Evolutionary conservation across 2,329 filamentous ascomycete genomes (phyloP).

Genomic region (Ceratocystis smalleyi): DNA sequence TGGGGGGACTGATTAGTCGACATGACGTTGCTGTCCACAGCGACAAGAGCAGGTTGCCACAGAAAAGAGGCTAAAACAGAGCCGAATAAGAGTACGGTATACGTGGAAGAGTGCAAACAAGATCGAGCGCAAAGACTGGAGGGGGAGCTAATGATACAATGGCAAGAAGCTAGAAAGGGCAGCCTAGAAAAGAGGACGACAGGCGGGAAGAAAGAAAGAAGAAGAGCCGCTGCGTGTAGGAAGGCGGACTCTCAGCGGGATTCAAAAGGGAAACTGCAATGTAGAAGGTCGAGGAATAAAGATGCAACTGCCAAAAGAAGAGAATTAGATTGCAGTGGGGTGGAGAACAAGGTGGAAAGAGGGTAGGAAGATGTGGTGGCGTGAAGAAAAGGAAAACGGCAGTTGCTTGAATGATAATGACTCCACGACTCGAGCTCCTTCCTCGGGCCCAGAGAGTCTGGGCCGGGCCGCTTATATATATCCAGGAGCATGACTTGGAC

Average conservation of each 20-base stretch:
- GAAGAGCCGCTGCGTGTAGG: background rate
- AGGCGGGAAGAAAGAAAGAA: background rate
- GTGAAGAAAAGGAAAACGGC: background rate
- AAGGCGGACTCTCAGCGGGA: background rate
- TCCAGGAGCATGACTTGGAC: background rate
- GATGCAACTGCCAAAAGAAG: background rate
- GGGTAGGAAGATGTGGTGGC: background rate
- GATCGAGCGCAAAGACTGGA: too few relatives aligned
- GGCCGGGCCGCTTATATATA: background rate
- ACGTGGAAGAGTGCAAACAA: background rate
- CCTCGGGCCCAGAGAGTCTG: background rate
- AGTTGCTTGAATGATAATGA: background rate
- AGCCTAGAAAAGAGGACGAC: background rate
- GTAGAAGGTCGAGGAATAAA: background rate
- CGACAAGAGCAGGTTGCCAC: background rate
- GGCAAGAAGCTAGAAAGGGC: background rate
- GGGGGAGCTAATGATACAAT: background rate
- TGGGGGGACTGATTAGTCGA: conserved; percentile 1
- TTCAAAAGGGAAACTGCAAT: background rate
- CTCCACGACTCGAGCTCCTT: background rate
- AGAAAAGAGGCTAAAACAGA: background rate
- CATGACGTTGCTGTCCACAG: background rate
- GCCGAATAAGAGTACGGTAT: background rate
- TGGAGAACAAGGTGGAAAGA: background rate
- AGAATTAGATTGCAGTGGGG: background rate